A percentile compares a stretch with the other conserved stretches of the same genome.
Conservation (phyloP, 1,284 basidiomycete species). For the Irpex rosettiformis region DNA sequence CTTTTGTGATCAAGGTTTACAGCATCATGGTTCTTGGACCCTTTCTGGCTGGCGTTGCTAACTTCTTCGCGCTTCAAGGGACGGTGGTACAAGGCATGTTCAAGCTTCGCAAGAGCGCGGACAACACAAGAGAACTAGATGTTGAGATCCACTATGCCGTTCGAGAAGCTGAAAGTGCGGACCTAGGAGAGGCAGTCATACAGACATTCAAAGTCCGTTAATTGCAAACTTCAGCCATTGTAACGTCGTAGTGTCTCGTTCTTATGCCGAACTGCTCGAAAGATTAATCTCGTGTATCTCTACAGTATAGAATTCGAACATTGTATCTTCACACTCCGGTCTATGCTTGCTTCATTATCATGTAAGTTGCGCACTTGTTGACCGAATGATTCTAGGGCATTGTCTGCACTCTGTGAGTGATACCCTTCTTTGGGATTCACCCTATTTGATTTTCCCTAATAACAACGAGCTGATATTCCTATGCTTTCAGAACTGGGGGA, state of each 20-base stretch:
- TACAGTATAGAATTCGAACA: neutral
- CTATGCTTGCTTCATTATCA: neutral
- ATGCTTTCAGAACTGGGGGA: no score
- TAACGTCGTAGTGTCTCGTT: slow-evolving; percentile 20
- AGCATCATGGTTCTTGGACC: slow-evolving; percentile 1
- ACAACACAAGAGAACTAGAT: slow-evolving; percentile 88
- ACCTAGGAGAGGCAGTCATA: slow-evolving; percentile 46
- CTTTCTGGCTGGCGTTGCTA: no score
- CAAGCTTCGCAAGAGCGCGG: slow-evolving; percentile 75
- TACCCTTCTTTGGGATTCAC: neutral
- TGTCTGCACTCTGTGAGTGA: neutral
- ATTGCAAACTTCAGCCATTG: neutral
- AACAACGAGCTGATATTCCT: neutral
- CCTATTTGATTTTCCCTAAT: neutral
- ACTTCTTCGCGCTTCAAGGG: slow-evolving; percentile 40
- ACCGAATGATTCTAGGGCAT: neutral
- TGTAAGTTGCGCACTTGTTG: neutral
- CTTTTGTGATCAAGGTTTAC: slow-evolving; percentile 1
- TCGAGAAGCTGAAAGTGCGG: slow-evolving; percentile 29
- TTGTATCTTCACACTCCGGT: neutral
- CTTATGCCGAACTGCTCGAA: neutral
- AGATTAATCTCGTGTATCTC: neutral
- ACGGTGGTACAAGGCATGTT: slow-evolving; percentile 79
- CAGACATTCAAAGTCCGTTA: slow-evolving; percentile 78
- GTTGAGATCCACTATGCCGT: slow-evolving; percentile 88